Conservation (phyloP, 805 yeast species). For the Saturnispora hagleri region DNA sequence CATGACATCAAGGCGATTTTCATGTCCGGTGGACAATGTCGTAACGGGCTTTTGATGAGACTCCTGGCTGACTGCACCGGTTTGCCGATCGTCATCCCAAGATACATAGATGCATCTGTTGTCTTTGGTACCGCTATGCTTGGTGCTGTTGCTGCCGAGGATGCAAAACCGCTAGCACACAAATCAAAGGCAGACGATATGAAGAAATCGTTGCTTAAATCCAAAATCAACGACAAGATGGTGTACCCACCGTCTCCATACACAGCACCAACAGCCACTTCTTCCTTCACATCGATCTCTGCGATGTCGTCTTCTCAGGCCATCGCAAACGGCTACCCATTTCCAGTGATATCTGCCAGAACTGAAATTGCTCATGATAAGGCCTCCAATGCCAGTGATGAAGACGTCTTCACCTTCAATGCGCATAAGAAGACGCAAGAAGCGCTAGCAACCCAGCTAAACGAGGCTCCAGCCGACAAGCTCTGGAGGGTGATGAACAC, state of each 20-base stretch:
- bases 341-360: slow-evolving; percentile 35
- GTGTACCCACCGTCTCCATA: slow-evolving; percentile 50
- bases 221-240: slow-evolving; percentile 8
- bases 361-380: slow-evolving; percentile 23
- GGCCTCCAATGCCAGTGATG: slow-evolving; percentile 37
- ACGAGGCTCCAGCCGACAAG: slow-evolving; percentile 40
- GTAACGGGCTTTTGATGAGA: slow-evolving; percentile 83
- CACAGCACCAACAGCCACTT: slow-evolving; percentile 75
- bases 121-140: slow-evolving; percentile 92
- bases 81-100: slow-evolving; percentile 82
- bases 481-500: slow-evolving; percentile 84
- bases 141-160: slow-evolving; percentile 89
- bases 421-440: slow-evolving; percentile 47
- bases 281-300: slow-evolving; percentile 49
- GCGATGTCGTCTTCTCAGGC: slow-evolving; percentile 33
- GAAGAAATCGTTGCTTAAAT: slow-evolving; percentile 15
- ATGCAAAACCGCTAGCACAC: slow-evolving; percentile 31
- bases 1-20: slow-evolving; percentile 68
- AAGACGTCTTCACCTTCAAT: slow-evolving; percentile 49
- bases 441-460: slow-evolving; percentile 32
- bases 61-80: slow-evolving; percentile 90
- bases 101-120: slow-evolving; percentile 94
- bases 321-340: slow-evolving; percentile 34
- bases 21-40: slow-evolving; percentile 95
- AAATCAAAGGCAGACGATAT: neutral